Base-by-base conservation (phyloP, 2,329 filamentous ascomycete genomes). In the Nothophaeocryptopus gaeumannii region DNA sequence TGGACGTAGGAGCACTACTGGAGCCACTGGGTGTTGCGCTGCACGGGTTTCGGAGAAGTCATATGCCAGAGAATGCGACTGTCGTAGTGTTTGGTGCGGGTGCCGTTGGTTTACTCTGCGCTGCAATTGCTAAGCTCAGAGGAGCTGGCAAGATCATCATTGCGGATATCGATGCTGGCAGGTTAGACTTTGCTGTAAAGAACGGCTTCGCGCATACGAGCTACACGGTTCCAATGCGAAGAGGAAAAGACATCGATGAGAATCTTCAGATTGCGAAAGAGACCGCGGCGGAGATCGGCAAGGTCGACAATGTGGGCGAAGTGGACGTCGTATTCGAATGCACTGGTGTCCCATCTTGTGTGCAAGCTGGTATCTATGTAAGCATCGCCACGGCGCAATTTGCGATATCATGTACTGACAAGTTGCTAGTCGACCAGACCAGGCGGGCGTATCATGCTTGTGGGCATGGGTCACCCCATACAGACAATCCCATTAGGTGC, bases 381-480 rank as follows among this genome's bases (percentile, higher is more conserved):
- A 64, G 71, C 66, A 26, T 13, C 16, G 30, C 20, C 35, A 7
- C 29, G 33, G 7, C 14, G n/a, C 15, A 8, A 36, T 5, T 15
- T 9, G 38, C 14, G 9, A 32, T 14, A 20, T 34, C 5, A 4
- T 10, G 33, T 30, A 46, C 50, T 61, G 14, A 58, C 41, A 26
- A n/a, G 13, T 30, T 41, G 37, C 3, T 39, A 75, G 72, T 68
- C 84, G 2, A 84, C 85, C 8, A 78, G 78, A 50, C 77, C 86
- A 0, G 87, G 86, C 20, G 86, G 86, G 13, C 85, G 84, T 60
- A 76, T 89, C 41, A 78, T 90, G 67, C 83, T 90, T 67, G 85
- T 91, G 16, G 87, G 86, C 45, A 90, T 90, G 86, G 87, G 87
- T 33, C 86, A 81, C 5, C 86, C 86, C 0, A 79, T 89, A 45